Percentiles rank a stretch among this genome's conserved stretches.
These are phyloP conservation scores for Salix exigua DNA, from an alignment of 345 rosid species.

Conservation along the genomic window DNA sequence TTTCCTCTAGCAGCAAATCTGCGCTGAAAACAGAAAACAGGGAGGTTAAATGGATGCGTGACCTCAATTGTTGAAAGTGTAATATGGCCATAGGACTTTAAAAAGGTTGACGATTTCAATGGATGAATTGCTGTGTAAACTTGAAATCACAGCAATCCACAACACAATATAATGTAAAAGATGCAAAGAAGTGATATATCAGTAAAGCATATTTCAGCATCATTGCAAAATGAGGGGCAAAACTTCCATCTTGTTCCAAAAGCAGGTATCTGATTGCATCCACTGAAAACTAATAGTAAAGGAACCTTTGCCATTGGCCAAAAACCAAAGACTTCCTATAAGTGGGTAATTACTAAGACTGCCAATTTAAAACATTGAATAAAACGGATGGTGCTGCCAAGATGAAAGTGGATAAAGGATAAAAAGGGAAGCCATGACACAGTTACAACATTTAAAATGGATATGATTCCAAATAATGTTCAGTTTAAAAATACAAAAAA, in stretches of 20 bases:
- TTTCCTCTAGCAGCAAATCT: constrained; percentile 66
- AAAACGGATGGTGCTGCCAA: too few species aligned
- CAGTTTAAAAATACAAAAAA: too few species aligned
- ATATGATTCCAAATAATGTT: too few species aligned
- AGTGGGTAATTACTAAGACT: too few species aligned
- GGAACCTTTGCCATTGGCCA: too few species aligned
- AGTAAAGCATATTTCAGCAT: neutral
- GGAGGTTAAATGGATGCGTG: neutral
- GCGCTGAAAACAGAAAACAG: constrained; percentile 50
- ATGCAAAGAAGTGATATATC: neutral
- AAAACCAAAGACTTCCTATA: too few species aligned
- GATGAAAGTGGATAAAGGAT: too few species aligned
- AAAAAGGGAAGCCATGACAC: too few species aligned
- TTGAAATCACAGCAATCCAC: neutral
- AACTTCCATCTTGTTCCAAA: neutral
- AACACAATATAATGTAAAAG: neutral
- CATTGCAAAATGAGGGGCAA: neutral
- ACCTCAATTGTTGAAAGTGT: neutral
- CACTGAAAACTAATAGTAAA: too few species aligned
- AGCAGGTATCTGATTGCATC: too few species aligned
- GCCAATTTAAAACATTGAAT: too few species aligned
- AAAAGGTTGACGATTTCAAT: neutral
- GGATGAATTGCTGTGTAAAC: neutral
- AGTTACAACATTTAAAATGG: too few species aligned
- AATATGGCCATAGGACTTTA: neutral